Base-by-base conservation (phyloP, 2,329 filamentous ascomycete species). In the Diaporthe vaccinii region DNA sequence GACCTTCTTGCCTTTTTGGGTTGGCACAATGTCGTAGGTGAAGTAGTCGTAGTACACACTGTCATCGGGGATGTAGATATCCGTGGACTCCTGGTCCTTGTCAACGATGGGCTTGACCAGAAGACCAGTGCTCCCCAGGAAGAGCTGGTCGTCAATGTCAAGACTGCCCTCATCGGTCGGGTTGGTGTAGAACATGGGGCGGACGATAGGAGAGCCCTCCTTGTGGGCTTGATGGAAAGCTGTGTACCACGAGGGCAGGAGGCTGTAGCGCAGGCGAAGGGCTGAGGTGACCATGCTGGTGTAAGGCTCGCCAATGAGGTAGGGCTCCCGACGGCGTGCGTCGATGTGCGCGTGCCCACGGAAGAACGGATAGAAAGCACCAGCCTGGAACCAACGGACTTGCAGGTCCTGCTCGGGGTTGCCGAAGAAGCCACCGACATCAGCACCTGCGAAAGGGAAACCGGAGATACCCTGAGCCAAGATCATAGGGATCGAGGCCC, bases 361-460 rank as follows among this genome's bases (percentile, higher is more conserved):
- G 93, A 98, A 98, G 88, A 98, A 99, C 10, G 97, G 97, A 83
- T 98, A 98, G 88, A 98, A 99, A 74, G 95, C 94, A 77, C 97
- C 97, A 46, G 96, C 92, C 84, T 99, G 97, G 85, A 98, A 99
- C 97, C 97, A 99, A 53, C 97, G 92, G 15, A 94, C 94, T 79
- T 98, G 89, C 31, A 99, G 90, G 76, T 99, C 96, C 81, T 96
- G 96, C 80, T 94, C 94, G 0, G 97, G 97, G 84, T 99, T 98
- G 74, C 97, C 96, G 80, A 99, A 99, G 89, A 99, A 99, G 39
- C 97, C 97, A 74, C 96, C 97, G 68, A 99, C 96, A 85, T 99
- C 97, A 71, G 97, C 97, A 73, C 97, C 97, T 0, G 95, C 92
- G 81, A 98, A 98, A 15, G 97, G 97, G 84, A 94, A 98, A 10